Base-by-base conservation (phyloP, 139 green algal species). In the Haematococcus sp. region DNA sequence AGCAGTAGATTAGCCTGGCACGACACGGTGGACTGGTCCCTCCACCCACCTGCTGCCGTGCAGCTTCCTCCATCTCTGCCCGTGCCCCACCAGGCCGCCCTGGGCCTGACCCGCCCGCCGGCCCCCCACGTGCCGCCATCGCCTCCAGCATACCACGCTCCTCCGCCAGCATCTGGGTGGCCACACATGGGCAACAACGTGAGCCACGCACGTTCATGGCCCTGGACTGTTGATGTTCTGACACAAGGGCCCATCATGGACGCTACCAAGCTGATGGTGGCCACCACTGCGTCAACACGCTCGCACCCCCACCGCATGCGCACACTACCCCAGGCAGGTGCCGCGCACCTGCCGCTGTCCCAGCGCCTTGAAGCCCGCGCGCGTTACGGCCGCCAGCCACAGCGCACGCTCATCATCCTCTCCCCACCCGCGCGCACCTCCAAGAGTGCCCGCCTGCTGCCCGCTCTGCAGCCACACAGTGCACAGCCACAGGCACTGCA, bases 351-450 rank as follows among this genome's bases (percentile, higher is more conserved):
- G 40, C 7, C 40, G 40, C 11, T 49, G 22, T 52, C 90, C 81
- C 0, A 85, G 44, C 23, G 83, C 74, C 43, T 79, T 79, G 27
- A 89, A 69, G 9, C 63, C 83, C 3, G 71, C 73, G 30, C 65
- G 58, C 72, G 81, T 66, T 34, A 87, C 23, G 0, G 64, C 54
- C 30, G 63, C 61, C 32, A 68, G 11, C 79, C 80, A 84, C 65
- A 81, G 35, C 40, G 33, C 46, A 28, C 79, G 64, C 76, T 88
- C 75, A 28, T 84, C 80, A 44, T 88, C 82, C 75, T 84, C 69
- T 16, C 81, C 71, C 43, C 58, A 65, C 4, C n/a, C 58, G 4
- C 58, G n/a, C 23, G 40, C 40, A 49, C 40, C 40, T 11, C 40
- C 40, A 7, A 49, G 40, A 7, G 40, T 7, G 7, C 40, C 40